These are phyloP conservation scores for Aspergillus phoenicis DNA, from an alignment of 2,329 filamentous ascomycete species.

Conservation along the genomic window DNA sequence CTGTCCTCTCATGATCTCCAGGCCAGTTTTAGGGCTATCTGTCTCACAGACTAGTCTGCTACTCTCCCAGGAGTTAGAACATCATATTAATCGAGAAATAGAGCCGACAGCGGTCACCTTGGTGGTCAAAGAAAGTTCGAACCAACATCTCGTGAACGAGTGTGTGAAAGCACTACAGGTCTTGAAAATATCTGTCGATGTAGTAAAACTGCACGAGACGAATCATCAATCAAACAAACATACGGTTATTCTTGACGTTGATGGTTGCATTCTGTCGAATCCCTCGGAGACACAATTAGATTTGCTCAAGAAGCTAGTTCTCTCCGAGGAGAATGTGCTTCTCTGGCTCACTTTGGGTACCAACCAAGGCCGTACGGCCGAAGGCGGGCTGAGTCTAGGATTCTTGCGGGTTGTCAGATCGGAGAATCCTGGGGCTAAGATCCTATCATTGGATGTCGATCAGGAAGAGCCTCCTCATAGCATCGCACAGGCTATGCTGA, in stretches of 20 bases:
- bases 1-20: background rate
- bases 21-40: background rate
- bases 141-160: background rate
- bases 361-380: background rate
- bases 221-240: background rate
- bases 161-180: background rate
- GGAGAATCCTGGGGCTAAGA: background rate
- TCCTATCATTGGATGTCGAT: slow-evolving; percentile 1
- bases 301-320: background rate
- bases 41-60: background rate
- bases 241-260: background rate
- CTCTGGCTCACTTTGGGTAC: background rate
- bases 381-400: background rate
- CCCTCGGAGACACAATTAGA: background rate
- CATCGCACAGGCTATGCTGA: background rate
- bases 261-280: background rate
- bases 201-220: background rate
- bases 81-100: background rate
- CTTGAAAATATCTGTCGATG: background rate
- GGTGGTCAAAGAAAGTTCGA: background rate
- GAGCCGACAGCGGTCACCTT: background rate
- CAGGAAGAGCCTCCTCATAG: background rate
- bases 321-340: background rate
- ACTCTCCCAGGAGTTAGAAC: background rate
- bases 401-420: slow-evolving; percentile 7